Conservation (phyloP, 495 filamentous ascomycete species). For the Immersiella caudata region DNA sequence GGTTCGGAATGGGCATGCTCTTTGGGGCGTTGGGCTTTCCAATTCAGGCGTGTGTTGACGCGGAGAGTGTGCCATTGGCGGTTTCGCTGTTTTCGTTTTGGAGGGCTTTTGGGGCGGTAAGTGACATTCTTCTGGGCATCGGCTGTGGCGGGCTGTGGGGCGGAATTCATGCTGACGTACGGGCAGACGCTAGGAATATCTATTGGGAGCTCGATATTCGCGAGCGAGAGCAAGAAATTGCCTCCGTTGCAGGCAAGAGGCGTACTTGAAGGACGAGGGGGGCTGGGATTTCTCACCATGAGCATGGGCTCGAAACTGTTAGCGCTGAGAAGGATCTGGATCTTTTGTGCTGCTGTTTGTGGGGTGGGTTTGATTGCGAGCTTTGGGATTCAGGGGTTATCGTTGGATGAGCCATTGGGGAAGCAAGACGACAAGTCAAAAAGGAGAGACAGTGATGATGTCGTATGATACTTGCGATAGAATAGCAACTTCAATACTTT, state of each 20-base stretch:
- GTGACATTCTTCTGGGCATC: neutral
- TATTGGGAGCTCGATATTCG: neutral
- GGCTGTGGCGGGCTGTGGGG: too few relatives aligned
- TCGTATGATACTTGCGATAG: neutral
- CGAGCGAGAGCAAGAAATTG: neutral
- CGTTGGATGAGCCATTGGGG: neutral
- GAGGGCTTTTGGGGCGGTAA: conserved; percentile 52
- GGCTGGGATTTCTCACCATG: neutral
- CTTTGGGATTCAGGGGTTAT: neutral
- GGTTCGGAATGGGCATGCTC: conserved; percentile 58
- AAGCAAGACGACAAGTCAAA: neutral
- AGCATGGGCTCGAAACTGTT: neutral
- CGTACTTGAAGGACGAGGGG: neutral
- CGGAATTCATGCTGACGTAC: neutral
- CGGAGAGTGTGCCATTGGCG: conserved; percentile 54
- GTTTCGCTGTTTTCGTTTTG: conserved; percentile 61
- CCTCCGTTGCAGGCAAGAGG: neutral
- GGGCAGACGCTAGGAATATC: neutral
- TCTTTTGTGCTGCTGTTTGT: neutral
- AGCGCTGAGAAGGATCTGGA: neutral
- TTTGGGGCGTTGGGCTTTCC: conserved; percentile 52
- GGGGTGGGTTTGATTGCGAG: neutral
- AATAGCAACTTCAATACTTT: too few relatives aligned
- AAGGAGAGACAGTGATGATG: neutral
- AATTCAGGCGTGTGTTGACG: conserved; percentile 45